These are phyloP conservation scores for Saccharomyces uvarum DNA, from an alignment of 1,139 yeast genomes.

Conservation along the genomic window DNA sequence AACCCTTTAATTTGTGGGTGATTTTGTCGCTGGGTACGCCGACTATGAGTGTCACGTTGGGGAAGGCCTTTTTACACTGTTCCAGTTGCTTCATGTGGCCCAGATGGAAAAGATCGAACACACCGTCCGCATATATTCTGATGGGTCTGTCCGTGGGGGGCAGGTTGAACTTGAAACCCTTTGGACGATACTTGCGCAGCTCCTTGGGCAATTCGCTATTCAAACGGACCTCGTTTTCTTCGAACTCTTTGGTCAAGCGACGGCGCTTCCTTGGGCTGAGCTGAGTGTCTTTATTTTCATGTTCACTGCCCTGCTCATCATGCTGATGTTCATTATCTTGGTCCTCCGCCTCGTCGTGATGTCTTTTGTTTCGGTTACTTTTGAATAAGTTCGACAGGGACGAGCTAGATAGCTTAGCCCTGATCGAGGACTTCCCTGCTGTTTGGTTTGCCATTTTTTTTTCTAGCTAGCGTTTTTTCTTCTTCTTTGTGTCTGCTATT, in stretches of 20 bases:
- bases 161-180: slow-evolving; percentile 59
- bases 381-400: slow-evolving; percentile 29
- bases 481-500: background rate
- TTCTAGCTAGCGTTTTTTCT: too few species aligned
- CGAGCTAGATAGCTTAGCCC: slow-evolving; percentile 23
- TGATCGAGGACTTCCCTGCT: slow-evolving; percentile 19
- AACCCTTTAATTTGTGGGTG: slow-evolving; percentile 86
- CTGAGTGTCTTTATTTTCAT: slow-evolving; percentile 24
- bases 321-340: slow-evolving; percentile 5
- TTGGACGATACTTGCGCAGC: slow-evolving; percentile 61
- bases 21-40: slow-evolving; percentile 88
- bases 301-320: slow-evolving; percentile 25
- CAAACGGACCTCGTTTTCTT: slow-evolving; percentile 44
- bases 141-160: slow-evolving; percentile 86
- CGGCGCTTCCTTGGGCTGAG: slow-evolving; percentile 9
- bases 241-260: slow-evolving; percentile 32
- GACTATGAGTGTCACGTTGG: slow-evolving; percentile 75
- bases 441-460: slow-evolving; percentile 9
- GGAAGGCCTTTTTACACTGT: slow-evolving; percentile 90
- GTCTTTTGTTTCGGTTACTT: slow-evolving; percentile 19
- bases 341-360: slow-evolving; percentile 12
- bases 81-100: slow-evolving; percentile 97
- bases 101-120: slow-evolving; percentile 87
- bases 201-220: slow-evolving; percentile 58
- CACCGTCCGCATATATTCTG: slow-evolving; percentile 94